Base-by-base conservation (phyloP, 1,284 basidiomycete genomes). In the Moesziomyces sp. region DNA sequence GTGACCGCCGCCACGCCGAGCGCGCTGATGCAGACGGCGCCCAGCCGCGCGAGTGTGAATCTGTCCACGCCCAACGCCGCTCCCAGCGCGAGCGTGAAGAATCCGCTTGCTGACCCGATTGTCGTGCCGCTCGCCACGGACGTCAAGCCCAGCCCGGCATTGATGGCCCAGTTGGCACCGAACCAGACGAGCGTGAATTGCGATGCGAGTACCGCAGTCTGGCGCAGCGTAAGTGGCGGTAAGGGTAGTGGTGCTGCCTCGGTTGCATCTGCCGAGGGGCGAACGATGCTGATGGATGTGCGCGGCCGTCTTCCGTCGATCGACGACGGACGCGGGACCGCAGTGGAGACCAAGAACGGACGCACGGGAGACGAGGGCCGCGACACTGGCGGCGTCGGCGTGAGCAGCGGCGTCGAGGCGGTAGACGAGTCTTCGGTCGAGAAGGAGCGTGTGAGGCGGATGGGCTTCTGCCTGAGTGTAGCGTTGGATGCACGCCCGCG, bases 51-150 rank as follows among this genome's bases (percentile, higher is more conserved):
- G 2, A 89, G 54, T 0, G 92, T 91, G 59, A 98, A 86, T 8
- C 86, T 86, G 83, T 99, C 97, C 10, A 97, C 92, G 13, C 89
- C 88, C 72, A 93, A 91, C 43, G 94, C 73, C n/a, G 91, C 88
- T 4, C 96, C 96, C 45, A 98, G 86, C 0, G 87, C 90, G 44
- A 99, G 86, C 0, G 96, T 99, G 84, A 98, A 98, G 86, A 99
- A 95, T 5, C 96, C 83, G 92, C 94, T 78, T 11, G 81, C 93
- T 73, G 93, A 94, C 5, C 80, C 80, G 19, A 80, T 71, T 14
- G 81, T 83, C 1, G 82, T 84, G 0, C 80, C 79, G 46, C 80
- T 82, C 5, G 82, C 82, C 9, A 84, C 82, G 4, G 75, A 78
- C 1, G 82, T 84, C 42, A 80, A 58, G 0, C 78, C 81, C 18